Conservation (phyloP, 2,329 filamentous ascomycete genomes). For the Aspergillus ibericus region DNA sequence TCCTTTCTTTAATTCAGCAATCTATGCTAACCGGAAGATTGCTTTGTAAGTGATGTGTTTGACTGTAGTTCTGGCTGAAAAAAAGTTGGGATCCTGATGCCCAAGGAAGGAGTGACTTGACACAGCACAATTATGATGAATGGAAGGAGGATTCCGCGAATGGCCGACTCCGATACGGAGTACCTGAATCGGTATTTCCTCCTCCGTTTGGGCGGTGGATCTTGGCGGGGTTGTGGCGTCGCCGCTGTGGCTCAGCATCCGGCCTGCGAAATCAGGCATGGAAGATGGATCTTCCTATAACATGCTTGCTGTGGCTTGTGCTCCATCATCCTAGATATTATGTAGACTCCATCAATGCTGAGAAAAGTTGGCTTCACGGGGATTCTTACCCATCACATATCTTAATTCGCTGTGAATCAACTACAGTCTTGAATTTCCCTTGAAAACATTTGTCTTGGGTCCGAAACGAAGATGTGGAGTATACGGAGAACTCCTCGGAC, state of each 20-base stretch:
- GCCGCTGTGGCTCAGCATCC: not conserved
- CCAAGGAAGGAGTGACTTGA: not conserved
- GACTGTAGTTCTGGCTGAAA: not conserved
- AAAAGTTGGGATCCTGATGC: not conserved
- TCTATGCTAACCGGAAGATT: not conserved
- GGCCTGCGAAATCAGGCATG: not conserved
- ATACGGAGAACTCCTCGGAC: not conserved
- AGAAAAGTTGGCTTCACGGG: not conserved
- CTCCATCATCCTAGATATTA: no score
- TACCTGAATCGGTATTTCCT: not conserved
- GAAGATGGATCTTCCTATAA: not conserved
- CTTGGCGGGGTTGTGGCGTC: not conserved
- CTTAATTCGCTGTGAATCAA: no score
- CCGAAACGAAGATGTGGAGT: not conserved
- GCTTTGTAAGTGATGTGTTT: not conserved
- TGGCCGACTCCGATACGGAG: no score
- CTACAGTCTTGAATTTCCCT: no score
- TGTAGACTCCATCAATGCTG: not conserved
- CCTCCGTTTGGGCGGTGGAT: not conserved
- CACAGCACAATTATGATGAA: not conserved
- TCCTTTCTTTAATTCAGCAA: conserved; percentile 3
- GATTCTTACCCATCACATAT: no score
- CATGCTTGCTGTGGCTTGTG: not conserved
- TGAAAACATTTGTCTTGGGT: not conserved
- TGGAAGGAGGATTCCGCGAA: not conserved